Evolutionary conservation across 1,284 basidiomycete species (phyloP), one percentile per base, ranked within the genome.

Genomic region (Marasmius oreades): DNA sequence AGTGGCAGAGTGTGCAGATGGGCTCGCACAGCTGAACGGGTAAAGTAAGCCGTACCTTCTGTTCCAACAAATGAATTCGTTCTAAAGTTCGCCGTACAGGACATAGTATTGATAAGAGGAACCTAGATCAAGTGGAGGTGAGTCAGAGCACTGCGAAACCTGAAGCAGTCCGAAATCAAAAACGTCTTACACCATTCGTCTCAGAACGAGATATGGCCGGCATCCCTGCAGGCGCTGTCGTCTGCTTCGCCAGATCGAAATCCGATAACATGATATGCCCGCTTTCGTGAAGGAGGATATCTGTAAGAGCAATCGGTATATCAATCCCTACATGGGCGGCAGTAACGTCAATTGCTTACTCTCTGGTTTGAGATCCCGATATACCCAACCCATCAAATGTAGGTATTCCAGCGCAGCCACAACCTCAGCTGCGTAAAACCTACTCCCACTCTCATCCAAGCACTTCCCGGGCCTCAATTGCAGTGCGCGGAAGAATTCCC

Each of bases 191-290:
- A 69, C 95, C 95, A 72, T 95, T 95, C 42, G 88, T 85, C 62
- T 92, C 92, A 57, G 89, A 93, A 64, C 92, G 91, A 62, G 98
- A 91, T 67, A 87, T 90, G 10, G 91, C 92, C n/a, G 95, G 95
- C 61, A 91, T 85, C 56, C 91, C 91, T 22, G 90, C 91, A 20
- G 85, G 87, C 64, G 91, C 89, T 51, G 84, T 90, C 43, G 93
- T 95, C 68, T 97, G 93, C 68, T 98, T 99, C 11, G 96, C 97
- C 31, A 99, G 82, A 75, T 99, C 97, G 75, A 99, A 99, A 75
- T 99, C 97, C 47, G 96, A 98, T 63, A 99, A 77, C 95, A 98
- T 98, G 66, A 99, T 97, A 74, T 99, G 97, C 16, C 97, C 97
- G 20, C 94, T 95, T 69, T 98, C 92, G 73, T 99, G 97, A 53